These are phyloP conservation scores for Beauveria bassiana DNA, from an alignment of 2,329 filamentous ascomycete genomes.

Conservation along the genomic window DNA sequence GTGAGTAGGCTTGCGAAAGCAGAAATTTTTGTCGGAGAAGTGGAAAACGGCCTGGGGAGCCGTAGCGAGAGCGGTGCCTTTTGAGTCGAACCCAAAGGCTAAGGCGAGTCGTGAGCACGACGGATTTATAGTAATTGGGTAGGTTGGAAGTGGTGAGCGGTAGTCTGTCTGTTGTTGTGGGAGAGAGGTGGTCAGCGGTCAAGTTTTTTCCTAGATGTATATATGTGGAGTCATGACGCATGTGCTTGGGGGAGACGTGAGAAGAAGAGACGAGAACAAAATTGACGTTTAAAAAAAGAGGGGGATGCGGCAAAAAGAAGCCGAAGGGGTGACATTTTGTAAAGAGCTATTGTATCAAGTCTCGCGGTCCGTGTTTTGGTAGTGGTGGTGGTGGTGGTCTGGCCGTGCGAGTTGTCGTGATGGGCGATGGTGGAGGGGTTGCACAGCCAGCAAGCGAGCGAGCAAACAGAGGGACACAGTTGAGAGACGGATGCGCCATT, in stretches of 20 bases:
- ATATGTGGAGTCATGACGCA: slow-evolving; percentile 10
- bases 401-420: background rate
- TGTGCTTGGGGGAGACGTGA: background rate
- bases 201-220: slow-evolving; percentile 4
- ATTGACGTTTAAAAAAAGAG: background rate
- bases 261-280: background rate
- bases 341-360: background rate
- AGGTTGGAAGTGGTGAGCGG: background rate
- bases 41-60: slow-evolving; percentile 54
- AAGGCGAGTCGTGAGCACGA: slow-evolving; percentile 6
- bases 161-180: background rate
- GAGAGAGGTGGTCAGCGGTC: slow-evolving; percentile 12
- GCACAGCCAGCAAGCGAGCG: background rate
- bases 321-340: background rate
- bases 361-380: background rate
- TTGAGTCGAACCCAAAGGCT: slow-evolving; percentile 60
- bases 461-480: background rate
- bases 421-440: background rate
- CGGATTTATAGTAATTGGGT: background rate
- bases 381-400: background rate
- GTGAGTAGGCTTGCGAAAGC: slow-evolving; percentile 54
- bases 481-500: slow-evolving; percentile 8
- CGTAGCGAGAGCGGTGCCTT: slow-evolving; percentile 52
- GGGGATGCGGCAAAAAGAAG: background rate
- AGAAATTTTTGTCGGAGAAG: slow-evolving; percentile 64